phyloP scores from a whole-genome alignment of 1,139 yeast species.

The Pichia sp. region DNA sequence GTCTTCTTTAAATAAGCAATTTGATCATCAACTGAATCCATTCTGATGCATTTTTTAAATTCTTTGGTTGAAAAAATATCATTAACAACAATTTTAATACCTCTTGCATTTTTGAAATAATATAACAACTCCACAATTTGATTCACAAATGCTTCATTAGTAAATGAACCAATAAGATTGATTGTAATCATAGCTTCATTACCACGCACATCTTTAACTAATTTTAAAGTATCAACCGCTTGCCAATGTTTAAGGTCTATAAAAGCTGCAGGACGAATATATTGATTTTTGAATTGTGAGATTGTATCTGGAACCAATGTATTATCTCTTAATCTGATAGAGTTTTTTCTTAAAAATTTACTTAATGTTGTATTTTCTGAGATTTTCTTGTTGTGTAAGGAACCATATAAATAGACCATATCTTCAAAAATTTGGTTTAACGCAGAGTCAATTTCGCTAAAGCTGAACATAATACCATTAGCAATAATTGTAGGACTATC shows the following conservation, averaged over 20 bases:
- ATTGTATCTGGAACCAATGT: conserved; percentile 32
- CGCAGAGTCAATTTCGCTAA: conserved; percentile 32
- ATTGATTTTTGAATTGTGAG: conserved; percentile 8
- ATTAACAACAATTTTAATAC: conserved; percentile 35
- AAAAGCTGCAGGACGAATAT: conserved; percentile 1
- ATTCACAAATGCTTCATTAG: conserved; percentile 30
- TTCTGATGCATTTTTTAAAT: conserved; percentile 9
- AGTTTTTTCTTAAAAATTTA: conserved; percentile 22
- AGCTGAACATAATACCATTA: conserved; percentile 59
- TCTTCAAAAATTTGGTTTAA: conserved; percentile 35
- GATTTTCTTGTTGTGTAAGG: conserved; percentile 30
- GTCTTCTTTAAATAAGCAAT: neutral
- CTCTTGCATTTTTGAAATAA: conserved; percentile 16
- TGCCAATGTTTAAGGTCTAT: conserved; percentile 5
- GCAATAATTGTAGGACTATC: conserved; percentile 48
- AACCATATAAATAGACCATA: conserved; percentile 22
- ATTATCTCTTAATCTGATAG: conserved; percentile 28
- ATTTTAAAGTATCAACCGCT: conserved; percentile 1
- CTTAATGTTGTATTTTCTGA: conserved; percentile 26
- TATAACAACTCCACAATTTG: conserved; percentile 40
- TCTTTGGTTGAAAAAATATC: conserved; percentile 20
- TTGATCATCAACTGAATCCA: conserved; percentile 5
- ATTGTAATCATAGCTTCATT: conserved; percentile 33
- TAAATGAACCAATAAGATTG: conserved; percentile 55
- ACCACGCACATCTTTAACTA: conserved; percentile 8